Conservation (phyloP, 208 protist genomes). For the Acanthamoeba rhysodes region DNA sequence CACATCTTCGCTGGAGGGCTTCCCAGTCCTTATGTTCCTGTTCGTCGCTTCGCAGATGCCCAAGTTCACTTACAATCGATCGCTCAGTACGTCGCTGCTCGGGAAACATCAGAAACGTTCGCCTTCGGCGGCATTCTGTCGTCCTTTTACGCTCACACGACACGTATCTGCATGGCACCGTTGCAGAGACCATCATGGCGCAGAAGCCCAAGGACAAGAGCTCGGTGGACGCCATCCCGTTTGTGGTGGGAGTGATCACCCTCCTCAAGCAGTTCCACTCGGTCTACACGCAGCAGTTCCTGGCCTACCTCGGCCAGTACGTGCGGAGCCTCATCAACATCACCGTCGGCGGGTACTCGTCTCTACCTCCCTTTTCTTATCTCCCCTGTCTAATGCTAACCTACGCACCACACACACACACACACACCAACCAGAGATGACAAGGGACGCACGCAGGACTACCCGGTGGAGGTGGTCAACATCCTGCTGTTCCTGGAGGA, state of each 20-base stretch:
- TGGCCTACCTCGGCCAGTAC: constrained; percentile 94
- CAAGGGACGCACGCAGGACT: constrained; percentile 71
- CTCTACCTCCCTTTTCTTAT: background rate
- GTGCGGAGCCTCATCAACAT: constrained; percentile 88
- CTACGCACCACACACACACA: too few species aligned
- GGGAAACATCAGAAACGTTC: too few species aligned
- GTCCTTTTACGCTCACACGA: too few species aligned
- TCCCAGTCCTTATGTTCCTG: constrained; percentile 92
- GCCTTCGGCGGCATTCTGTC: too few species aligned
- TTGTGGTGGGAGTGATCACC: constrained; percentile 93
- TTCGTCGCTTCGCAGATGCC: constrained; percentile 90
- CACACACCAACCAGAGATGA: background rate
- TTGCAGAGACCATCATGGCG: constrained; percentile 74
- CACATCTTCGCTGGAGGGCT: constrained; percentile 85
- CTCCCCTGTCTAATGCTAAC: too few species aligned
- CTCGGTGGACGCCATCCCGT: constrained; percentile 92
- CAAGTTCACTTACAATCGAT: constrained; percentile 89
- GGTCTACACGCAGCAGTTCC: constrained; percentile 90
- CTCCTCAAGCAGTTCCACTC: constrained; percentile 96
- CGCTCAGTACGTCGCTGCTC: constrained; percentile 61
- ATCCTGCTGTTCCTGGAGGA: constrained; percentile 87
- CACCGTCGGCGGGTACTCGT: background rate
- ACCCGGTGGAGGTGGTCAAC: constrained; percentile 80
- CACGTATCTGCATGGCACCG: too few species aligned
- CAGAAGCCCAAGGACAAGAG: constrained; percentile 86